phyloP scores from a whole-genome alignment of 176 grass and related monocot genomes.

The Cenchrus americanus region DNA sequence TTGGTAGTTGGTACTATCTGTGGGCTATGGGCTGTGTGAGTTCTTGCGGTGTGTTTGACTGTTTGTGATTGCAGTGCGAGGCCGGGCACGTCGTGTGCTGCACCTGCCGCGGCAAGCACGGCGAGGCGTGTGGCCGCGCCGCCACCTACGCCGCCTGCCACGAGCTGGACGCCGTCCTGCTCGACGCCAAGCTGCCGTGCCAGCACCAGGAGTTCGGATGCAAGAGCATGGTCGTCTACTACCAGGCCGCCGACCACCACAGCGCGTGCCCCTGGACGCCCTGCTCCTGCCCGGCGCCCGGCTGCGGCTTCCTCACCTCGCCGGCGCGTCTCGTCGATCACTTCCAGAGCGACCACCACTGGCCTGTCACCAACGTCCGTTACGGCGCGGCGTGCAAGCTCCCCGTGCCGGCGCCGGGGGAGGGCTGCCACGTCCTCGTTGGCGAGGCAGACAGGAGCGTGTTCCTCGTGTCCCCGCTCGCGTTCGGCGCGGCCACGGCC shows the following conservation, averaged over 20 bases:
- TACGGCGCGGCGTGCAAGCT: conserved; percentile 13
- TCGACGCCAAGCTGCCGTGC: conserved; percentile 27
- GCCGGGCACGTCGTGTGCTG: conserved; percentile 11
- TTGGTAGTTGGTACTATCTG: too few species aligned
- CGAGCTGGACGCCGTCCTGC: not conserved
- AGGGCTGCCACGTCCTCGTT: conserved; percentile 22
- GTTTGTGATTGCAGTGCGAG: conserved; percentile 13
- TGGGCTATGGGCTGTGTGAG: too few species aligned
- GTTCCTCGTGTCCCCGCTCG: conserved; percentile 23
- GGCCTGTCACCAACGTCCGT: conserved; percentile 6
- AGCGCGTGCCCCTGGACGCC: conserved; percentile 20
- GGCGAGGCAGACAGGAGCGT: conserved; percentile 1
- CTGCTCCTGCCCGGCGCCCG: conserved; percentile 39
- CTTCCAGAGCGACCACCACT: not conserved
- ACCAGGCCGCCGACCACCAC: conserved; percentile 7
- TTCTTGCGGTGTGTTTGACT: not conserved
- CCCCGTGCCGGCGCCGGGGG: not conserved
- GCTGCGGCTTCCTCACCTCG: conserved; percentile 15
- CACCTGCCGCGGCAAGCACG: conserved; percentile 3
- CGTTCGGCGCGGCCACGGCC: conserved; percentile 1
- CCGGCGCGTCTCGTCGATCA: conserved; percentile 15
- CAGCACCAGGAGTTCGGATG: conserved; percentile 32
- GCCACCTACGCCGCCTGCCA: not conserved
- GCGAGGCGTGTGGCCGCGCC: not conserved
- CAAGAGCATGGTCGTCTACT: conserved; percentile 6